Percentiles rank a stretch among this genome's conserved stretches.
Evolutionary conservation across 768 basidiomycete genomes (phyloP).

Genomic region (Kwoniella dendrophila): DNA sequence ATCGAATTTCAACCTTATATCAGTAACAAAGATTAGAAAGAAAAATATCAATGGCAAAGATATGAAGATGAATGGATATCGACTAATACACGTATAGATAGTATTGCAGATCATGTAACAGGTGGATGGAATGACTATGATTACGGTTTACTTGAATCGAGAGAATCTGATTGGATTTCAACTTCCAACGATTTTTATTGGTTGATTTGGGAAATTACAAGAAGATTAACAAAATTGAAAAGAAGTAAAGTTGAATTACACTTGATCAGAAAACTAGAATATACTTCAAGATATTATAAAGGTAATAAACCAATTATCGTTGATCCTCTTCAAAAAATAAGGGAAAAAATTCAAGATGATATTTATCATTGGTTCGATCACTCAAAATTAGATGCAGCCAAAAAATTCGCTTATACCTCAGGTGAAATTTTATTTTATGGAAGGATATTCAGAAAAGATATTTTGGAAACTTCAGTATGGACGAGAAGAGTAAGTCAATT

Average conservation of each 20-base stretch:
- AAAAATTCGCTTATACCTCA: background rate
- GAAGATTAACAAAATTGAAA: background rate
- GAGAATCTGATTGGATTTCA: slow-evolving; percentile 16
- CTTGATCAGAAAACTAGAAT: background rate
- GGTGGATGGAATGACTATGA: slow-evolving; percentile 14
- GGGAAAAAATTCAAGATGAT: too few relatives aligned
- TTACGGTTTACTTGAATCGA: too few relatives aligned
- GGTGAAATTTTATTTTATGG: slow-evolving; percentile 6
- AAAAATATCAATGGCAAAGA: background rate
- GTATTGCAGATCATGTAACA: slow-evolving; percentile 3
- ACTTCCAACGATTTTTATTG: slow-evolving; percentile 15
- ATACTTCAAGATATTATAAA: background rate
- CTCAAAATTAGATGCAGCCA: too few relatives aligned
- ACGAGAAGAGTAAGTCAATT: too few relatives aligned
- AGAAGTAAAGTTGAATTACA: background rate
- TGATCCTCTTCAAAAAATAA: background rate
- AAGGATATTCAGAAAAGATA: slow-evolving; percentile 9
- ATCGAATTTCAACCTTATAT: background rate
- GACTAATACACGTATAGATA: background rate
- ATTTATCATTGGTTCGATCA: too few relatives aligned
- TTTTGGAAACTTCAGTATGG: slow-evolving; percentile 12
- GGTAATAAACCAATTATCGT: background rate
- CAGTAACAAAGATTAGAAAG: slow-evolving; percentile 1
- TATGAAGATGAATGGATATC: background rate
- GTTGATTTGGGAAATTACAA: slow-evolving; percentile 13